A percentile compares a stretch with the other conserved stretches of the same genome.
Conservation (phyloP, 176 grass and related monocot genomes). For the Aechmea fasciata region DNA sequence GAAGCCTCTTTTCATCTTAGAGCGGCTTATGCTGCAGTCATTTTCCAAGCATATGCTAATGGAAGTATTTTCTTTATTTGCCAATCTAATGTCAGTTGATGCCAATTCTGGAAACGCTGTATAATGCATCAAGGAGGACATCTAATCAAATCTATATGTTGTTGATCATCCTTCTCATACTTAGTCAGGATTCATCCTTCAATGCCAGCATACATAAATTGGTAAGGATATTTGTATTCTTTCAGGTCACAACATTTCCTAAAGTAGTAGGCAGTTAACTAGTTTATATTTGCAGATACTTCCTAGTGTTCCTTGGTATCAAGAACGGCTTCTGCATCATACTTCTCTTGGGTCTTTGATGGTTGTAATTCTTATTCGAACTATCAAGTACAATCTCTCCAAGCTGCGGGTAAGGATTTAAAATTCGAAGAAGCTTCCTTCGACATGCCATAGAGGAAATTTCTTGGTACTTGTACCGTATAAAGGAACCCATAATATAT, state of each 20-base stretch:
- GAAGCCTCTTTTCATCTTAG: background rate
- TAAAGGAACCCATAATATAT: too few species aligned
- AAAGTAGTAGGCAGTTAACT: background rate
- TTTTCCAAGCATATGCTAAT: background rate
- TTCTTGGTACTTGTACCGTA: too few species aligned
- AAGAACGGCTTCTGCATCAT: slow-evolving; percentile 92
- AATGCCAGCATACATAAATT: slow-evolving; percentile 95
- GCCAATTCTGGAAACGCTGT: slow-evolving; percentile 93
- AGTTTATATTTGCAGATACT: slow-evolving; percentile 51
- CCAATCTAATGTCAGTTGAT: slow-evolving; percentile 49
- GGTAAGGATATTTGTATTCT: slow-evolving; percentile 36
- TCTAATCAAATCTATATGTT: slow-evolving; percentile 99
- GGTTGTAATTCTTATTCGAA: slow-evolving; percentile 87
- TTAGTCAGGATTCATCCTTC: slow-evolving; percentile 99
- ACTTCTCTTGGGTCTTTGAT: slow-evolving; percentile 93
- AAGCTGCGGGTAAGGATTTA: slow-evolving; percentile 68
- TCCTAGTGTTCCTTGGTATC: slow-evolving; percentile 86
- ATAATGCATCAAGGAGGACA: slow-evolving; percentile 94
- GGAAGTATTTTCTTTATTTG: slow-evolving; percentile 5
- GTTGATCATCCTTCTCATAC: slow-evolving; percentile 94
- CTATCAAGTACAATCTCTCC: slow-evolving; percentile 98
- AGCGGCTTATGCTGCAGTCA: background rate
- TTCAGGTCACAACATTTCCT: slow-evolving; percentile 1
- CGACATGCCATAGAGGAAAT: too few species aligned
- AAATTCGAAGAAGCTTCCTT: slow-evolving; percentile 13